Conservation (phyloP, 2,329 filamentous ascomycete species). For the Cladorrhinum sp. region DNA sequence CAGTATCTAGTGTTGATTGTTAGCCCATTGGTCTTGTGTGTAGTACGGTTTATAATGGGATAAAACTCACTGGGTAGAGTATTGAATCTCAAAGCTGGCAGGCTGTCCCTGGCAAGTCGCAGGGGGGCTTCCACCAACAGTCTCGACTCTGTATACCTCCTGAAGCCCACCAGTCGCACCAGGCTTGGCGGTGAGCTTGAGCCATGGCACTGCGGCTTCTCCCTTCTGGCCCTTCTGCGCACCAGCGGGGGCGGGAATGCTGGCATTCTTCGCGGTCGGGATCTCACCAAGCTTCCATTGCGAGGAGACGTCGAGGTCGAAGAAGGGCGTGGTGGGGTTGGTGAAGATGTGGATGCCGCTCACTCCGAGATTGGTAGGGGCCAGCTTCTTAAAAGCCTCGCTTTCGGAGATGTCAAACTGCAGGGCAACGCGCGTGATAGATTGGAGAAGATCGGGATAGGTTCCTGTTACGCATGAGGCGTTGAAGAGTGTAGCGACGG, state of each 20-base stretch:
- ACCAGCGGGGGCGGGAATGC: conserved; percentile 59
- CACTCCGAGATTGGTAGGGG: conserved; percentile 60
- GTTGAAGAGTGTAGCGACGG: conserved; percentile 83
- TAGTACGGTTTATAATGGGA: conserved; percentile 12
- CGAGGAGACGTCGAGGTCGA: conserved; percentile 65
- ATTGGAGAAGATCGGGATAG: conserved; percentile 63
- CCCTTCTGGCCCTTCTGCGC: conserved; percentile 60
- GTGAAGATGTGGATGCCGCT: conserved; percentile 82
- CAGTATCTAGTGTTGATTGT: conserved; percentile 18
- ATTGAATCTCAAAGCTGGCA: conserved; percentile 68
- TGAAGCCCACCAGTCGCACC: conserved; percentile 62
- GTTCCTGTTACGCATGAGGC: conserved; percentile 73
- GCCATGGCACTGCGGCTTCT: conserved; percentile 73
- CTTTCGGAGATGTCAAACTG: conserved; percentile 55
- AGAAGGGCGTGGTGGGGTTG: conserved; percentile 68
- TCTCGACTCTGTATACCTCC: conserved; percentile 80
- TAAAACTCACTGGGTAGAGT: conserved; percentile 75
- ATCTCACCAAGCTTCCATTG: conserved; percentile 56
- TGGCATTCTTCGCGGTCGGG: conserved; percentile 59
- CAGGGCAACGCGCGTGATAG: conserved; percentile 66
- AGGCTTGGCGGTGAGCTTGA: conserved; percentile 61
- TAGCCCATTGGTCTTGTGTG: conserved; percentile 4
- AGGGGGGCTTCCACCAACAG: conserved; percentile 76
- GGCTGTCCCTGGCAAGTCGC: conserved; percentile 66
- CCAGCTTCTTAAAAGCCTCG: conserved; percentile 38